Conservation (phyloP, 306 rosid species). For the Glycine tomentella region DNA sequence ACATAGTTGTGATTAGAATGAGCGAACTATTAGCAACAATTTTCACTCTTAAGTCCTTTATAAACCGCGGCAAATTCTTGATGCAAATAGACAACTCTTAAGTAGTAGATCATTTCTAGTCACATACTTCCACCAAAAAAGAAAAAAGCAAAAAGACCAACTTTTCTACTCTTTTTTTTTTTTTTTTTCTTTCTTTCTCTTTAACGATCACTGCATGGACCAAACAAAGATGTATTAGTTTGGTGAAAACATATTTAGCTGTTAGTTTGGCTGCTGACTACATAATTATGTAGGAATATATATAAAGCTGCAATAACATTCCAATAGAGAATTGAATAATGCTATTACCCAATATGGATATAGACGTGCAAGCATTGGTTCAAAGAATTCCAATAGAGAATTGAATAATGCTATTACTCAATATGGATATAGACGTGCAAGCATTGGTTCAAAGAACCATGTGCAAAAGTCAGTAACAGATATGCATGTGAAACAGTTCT, state of each 20-base stretch:
- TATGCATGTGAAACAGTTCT: constrained; percentile 27
- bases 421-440: constrained; percentile 44
- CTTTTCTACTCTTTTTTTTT: background rate
- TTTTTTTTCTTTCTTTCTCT: background rate
- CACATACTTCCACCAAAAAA: background rate
- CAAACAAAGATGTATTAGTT: background rate
- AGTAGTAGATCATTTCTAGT: background rate
- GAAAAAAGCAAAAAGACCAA: background rate
- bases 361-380: no score
- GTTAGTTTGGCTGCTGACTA: no score
- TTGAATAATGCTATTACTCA: constrained; percentile 23
- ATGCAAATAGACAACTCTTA: background rate
- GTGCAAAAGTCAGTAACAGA: constrained; percentile 47
- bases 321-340: no score
- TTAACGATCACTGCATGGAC: constrained; percentile 18
- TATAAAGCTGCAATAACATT: constrained; percentile 35
- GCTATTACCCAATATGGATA: no score
- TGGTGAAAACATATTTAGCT: constrained; percentile 6
- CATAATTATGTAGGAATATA: background rate
- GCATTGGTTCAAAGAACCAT: constrained; percentile 41
- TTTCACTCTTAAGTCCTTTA: background rate
- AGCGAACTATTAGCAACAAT: no score
- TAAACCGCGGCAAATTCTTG: background rate
- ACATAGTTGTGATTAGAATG: no score
- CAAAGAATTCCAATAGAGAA: constrained; percentile 50